Evolutionary conservation across 2,329 filamentous ascomycete genomes (phyloP), one percentile per base, ranked within the genome.

Genomic region (Teratosphaeria nubilosa): DNA sequence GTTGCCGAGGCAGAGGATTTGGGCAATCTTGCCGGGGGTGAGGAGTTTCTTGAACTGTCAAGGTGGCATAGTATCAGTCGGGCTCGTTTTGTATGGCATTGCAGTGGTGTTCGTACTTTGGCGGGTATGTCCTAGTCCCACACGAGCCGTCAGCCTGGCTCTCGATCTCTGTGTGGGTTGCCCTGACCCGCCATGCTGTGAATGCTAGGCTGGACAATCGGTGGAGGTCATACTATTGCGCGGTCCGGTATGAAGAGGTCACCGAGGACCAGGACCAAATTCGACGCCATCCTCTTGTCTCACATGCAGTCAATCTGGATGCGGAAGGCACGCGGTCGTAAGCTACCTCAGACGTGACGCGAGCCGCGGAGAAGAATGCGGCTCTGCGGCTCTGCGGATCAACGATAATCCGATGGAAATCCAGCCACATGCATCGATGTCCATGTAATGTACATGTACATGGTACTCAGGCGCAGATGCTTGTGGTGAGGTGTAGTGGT

Each of bases 161-260:
- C 37, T 41, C 14, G 10, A 32, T 54, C 27, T 32, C 16, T 34
- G 60, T 58, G 53, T 30, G 57, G 56, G 10, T 48, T 10, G 41
- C 41, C 16, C 6, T 48, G 41, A 16, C 41, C 20, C n/a, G 41
- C 41, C 41, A 22, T 20, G 20, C 41, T 20, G n/a, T n/a, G 13
- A 30, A 27, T 30, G 51, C 55, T 48, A 50, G 58, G 32, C 48
- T 57, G 60, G 22, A 48, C 60, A 53, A 51, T 58, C 54, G 22
- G 3, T 48, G 41, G 53, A 53, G 56, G 56, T 73, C 76, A 66
- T 73, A 83, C 91, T 64, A 94, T 85, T 67, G 90, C 91, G 73
- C 91, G 82, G 75, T 96, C 91, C 68, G 91, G 91, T 76, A 96
- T 95, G 78, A 95, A 91, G 57, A 96, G 84, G 78, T 96, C 91